phyloP scores from a whole-genome alignment of 768 basidiomycete genomes.

The Coprinopsis strossmayeri region DNA sequence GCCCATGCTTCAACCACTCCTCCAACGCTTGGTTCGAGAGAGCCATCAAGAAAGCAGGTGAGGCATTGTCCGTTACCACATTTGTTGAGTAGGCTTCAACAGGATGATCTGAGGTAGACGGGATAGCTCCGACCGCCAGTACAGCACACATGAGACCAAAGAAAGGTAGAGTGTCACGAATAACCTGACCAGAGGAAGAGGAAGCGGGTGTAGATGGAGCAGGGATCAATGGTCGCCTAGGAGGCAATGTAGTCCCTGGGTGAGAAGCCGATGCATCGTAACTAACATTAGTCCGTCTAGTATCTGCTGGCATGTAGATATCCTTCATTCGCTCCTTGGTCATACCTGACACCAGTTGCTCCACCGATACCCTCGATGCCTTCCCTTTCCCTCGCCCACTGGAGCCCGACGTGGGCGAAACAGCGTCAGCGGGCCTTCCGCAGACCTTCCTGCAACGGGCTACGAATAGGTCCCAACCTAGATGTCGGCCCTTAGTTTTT shows the following conservation, averaged over 20 bases:
- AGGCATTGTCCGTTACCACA: conserved; percentile 4
- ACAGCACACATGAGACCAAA: conserved; percentile 54
- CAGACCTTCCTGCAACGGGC: not conserved
- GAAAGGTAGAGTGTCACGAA: conserved; percentile 30
- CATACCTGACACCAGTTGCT: not conserved
- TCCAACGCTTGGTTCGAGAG: conserved; percentile 31
- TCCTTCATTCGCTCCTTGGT: not conserved
- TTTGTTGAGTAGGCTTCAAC: conserved; percentile 1
- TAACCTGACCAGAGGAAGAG: not conserved
- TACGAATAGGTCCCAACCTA: not conserved
- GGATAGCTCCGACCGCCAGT: conserved; percentile 49
- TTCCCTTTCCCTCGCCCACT: conserved; percentile 4
- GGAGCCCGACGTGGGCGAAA: no score
- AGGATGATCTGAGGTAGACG: conserved; percentile 9
- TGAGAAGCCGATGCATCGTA: no score
- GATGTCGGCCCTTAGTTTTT: not conserved
- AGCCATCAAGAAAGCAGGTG: conserved; percentile 27
- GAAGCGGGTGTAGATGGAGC: not conserved
- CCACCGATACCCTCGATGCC: not conserved
- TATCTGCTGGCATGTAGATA: no score
- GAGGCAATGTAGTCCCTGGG: no score
- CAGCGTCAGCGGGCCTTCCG: not conserved
- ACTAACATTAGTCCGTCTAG: no score
- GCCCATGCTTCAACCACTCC: conserved; percentile 28
- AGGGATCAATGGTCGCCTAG: not conserved